Base-by-base conservation (phyloP, 495 filamentous ascomycete genomes). In the Aspergillus indologenus region DNA sequence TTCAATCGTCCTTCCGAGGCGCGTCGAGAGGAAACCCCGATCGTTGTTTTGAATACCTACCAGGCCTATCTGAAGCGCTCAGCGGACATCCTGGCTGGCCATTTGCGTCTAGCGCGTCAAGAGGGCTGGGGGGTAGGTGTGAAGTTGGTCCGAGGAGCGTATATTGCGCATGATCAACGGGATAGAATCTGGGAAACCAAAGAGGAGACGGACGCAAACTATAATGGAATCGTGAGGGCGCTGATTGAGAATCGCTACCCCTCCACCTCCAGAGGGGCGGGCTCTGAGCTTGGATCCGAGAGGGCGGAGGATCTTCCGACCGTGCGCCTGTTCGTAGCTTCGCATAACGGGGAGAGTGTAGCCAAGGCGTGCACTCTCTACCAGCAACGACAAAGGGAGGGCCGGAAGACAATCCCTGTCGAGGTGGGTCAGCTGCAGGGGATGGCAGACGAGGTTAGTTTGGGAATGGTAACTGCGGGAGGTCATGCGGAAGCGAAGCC, bases 391-490 rank as follows among this genome's bases (percentile, higher is more conserved):
- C 14, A 60, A 31, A 51, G 63, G 29, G 58, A 87, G 84, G 75
- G 71, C 0, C 63, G 79, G 42, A 50, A 65, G 21, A 71, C 71
- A 42, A 78, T 81, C 12, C 79, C 86, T 20, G 74, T 94, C 24
- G 83, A 85, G 4, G 90, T 90, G 75, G 91, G 87, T 1, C 92
- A 96, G 73, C 76, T 96, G 29, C 87, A 91, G 76, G 92, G 92
- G 8, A 96, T 96, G 92, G 92, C 92, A 17, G 92, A 96, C 60
- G 91, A 96, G 65, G 83, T 96, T 15, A 88, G 85, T 64, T 89
- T 90, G 60, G 85, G 86, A 61, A 71, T 96, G 23, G 79, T 94
- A 2, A 11, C 34, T 40, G 34, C 34, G 40, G 72, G 81, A 20
- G 53, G 18, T 18, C 21, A 26, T 3, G 31, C 12, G 14, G 54